A percentile compares a stretch with the other conserved stretches of the same genome.
phyloP scores from a whole-genome alignment of 2,329 filamentous ascomycete species.

The Monilinia aucupariae region DNA sequence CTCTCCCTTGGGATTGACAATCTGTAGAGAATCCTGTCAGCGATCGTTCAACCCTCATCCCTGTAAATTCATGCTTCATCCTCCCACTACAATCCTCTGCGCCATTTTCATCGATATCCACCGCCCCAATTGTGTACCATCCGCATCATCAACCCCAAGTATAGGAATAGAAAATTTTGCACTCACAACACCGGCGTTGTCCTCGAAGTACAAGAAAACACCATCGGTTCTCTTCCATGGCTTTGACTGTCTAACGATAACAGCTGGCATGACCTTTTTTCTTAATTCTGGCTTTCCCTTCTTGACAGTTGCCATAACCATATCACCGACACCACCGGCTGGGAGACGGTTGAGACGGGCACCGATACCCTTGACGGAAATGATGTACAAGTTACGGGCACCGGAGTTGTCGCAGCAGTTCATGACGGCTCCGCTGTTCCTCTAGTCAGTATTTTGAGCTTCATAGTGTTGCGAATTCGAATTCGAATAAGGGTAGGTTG shows the following conservation, averaged over 20 bases:
- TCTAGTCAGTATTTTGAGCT: constrained; percentile 17
- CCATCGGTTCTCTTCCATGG: constrained; percentile 98
- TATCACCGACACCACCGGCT: constrained; percentile 96
- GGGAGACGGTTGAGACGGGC: constrained; percentile 96
- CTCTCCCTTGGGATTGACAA: constrained; percentile 99
- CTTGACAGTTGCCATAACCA: constrained; percentile 99
- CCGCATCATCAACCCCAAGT: not conserved
- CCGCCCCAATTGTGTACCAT: not conserved
- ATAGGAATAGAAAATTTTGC: constrained; percentile 16
- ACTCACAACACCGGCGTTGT: constrained; percentile 98
- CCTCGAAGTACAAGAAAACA: constrained; percentile 99
- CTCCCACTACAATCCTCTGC: not conserved
- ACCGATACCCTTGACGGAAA: constrained; percentile 98
- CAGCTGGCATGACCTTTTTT: constrained; percentile 99
- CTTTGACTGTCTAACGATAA: constrained; percentile 98
- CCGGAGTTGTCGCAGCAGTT: constrained; percentile 99
- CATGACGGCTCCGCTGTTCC: constrained; percentile 87
- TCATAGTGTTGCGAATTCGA: constrained; percentile 6
- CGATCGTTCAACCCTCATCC: constrained; percentile 15
- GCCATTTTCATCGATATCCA: not conserved
- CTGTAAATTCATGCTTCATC: not conserved
- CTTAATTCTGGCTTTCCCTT: constrained; percentile 99
- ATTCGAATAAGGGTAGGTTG: not conserved
- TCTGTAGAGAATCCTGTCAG: constrained; percentile 51
- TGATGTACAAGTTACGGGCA: constrained; percentile 99